Evolutionary conservation across 176 grass and related monocot species (phyloP).

Genomic region (Zizania latifolia): DNA sequence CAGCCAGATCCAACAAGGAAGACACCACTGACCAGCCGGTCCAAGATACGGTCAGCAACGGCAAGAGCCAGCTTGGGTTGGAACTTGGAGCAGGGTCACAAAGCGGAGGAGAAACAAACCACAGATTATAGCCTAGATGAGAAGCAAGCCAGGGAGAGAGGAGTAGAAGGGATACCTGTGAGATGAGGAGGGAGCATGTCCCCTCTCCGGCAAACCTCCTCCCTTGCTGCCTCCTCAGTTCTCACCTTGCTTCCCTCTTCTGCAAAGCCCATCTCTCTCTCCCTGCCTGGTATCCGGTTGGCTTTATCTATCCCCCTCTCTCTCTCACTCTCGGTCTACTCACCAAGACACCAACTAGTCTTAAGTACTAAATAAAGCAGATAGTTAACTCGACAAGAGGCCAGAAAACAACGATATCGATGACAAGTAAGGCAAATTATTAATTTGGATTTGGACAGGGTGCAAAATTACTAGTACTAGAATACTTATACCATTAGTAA

Average conservation of each 20-base stretch:
- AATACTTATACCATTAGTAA: neutral
- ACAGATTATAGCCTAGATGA: constrained; percentile 1
- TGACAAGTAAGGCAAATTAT: neutral
- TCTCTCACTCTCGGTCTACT: constrained; percentile 1
- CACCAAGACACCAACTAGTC: constrained; percentile 23
- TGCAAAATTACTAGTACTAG: neutral
- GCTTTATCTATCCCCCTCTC: constrained; percentile 19
- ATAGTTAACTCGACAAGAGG: neutral
- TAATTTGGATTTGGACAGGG: neutral
- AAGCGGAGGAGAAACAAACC: neutral
- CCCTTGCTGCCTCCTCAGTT: neutral
- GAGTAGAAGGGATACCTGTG: constrained; percentile 24
- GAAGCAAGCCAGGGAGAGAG: constrained; percentile 8
- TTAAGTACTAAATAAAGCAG: constrained; percentile 14
- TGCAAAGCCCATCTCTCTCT: constrained; percentile 16
- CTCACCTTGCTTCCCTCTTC: constrained; percentile 5
- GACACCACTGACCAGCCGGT: neutral
- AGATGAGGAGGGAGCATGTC: constrained; percentile 57
- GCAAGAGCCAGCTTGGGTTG: neutral
- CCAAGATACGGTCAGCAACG: constrained; percentile 8
- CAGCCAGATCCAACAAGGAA: constrained; percentile 23
- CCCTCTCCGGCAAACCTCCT: constrained; percentile 42
- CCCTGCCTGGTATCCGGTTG: constrained; percentile 26
- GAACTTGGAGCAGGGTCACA: neutral
- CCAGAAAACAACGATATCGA: neutral